Percentiles rank a stretch among this genome's conserved stretches.
Conservation (phyloP, 2,329 filamentous ascomycete species). For the Thielaviopsis euricoi region DNA sequence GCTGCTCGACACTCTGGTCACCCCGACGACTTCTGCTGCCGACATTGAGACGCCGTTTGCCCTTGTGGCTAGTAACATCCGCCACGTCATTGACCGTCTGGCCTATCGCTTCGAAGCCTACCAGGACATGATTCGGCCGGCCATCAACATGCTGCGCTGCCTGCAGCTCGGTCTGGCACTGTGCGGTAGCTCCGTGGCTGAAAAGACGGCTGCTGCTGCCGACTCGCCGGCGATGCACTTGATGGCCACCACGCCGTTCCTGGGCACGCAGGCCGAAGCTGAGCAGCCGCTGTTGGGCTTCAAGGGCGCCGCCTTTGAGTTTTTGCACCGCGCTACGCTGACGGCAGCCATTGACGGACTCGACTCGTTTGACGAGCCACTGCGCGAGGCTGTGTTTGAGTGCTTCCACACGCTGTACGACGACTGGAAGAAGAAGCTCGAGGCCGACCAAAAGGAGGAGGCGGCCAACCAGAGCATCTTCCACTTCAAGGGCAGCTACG, state of each 20-base stretch:
- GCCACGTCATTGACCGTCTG: slow-evolving; percentile 54
- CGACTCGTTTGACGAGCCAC: slow-evolving; percentile 17
- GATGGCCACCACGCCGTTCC: slow-evolving; percentile 34
- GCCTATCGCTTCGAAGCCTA: slow-evolving; percentile 58
- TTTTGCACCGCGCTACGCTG: slow-evolving; percentile 30
- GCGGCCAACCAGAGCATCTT: slow-evolving; percentile 64
- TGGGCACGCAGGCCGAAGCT: slow-evolving; percentile 25
- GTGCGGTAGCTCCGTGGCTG: slow-evolving; percentile 23
- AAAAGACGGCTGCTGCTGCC: slow-evolving; percentile 15
- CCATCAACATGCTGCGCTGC: slow-evolving; percentile 64
- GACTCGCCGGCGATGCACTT: slow-evolving; percentile 17
- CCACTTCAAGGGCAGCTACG: slow-evolving; percentile 60
- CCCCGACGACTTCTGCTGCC: too few relatives aligned
- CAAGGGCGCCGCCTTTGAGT: slow-evolving; percentile 26
- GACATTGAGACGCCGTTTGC: slow-evolving; percentile 27
- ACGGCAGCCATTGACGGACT: slow-evolving; percentile 29
- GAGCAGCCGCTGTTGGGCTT: slow-evolving; percentile 13
- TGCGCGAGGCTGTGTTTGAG: slow-evolving; percentile 36
- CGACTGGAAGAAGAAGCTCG: slow-evolving; percentile 64
- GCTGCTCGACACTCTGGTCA: slow-evolving; percentile 1
- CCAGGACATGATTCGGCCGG: slow-evolving; percentile 66
- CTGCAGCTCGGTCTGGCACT: slow-evolving; percentile 61
- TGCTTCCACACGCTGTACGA: slow-evolving; percentile 58
- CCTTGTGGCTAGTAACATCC: slow-evolving; percentile 39
- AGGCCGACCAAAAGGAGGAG: slow-evolving; percentile 58